These are phyloP conservation scores for Artemisia argyi DNA, from an alignment of 129 eudicot genomes.

Conservation along the genomic window DNA sequence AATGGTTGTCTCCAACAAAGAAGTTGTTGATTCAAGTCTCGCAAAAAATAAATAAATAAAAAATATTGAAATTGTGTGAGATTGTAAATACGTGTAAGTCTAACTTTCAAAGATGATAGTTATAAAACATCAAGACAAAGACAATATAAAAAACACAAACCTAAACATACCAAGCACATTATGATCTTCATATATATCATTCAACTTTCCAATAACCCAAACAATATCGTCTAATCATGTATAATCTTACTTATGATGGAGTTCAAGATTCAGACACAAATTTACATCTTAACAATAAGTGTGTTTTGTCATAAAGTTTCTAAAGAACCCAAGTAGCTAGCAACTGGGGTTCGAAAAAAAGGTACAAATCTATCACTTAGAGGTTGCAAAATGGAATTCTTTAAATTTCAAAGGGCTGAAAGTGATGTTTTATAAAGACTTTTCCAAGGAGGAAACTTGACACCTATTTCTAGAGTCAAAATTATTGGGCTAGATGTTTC, in stretches of 20 bases:
- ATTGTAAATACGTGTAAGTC: too few relatives aligned
- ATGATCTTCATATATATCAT: not conserved
- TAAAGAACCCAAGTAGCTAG: not conserved
- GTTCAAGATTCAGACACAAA: too few relatives aligned
- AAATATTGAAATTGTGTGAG: too few relatives aligned
- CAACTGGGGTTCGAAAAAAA: not conserved
- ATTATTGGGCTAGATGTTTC: conserved; percentile 23
- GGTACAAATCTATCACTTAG: not conserved
- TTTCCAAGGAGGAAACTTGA: conserved; percentile 18
- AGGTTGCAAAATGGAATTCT: conserved; percentile 12
- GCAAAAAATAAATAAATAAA: too few relatives aligned
- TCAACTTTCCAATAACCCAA: not conserved
- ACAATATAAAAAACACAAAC: not conserved
- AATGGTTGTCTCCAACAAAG: too few relatives aligned
- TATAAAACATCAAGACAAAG: too few relatives aligned
- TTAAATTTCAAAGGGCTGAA: not conserved
- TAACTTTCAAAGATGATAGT: too few relatives aligned
- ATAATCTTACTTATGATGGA: not conserved
- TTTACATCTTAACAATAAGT: not conserved
- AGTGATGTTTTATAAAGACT: not conserved
- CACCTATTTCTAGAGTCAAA: conserved; percentile 23
- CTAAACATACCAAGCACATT: not conserved
- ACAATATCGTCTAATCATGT: not conserved
- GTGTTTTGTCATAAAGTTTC: conserved; percentile 1
- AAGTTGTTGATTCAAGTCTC: too few relatives aligned